Base-by-base conservation (phyloP, 805 yeast species). In the Debaryomyces tyrocola region DNA sequence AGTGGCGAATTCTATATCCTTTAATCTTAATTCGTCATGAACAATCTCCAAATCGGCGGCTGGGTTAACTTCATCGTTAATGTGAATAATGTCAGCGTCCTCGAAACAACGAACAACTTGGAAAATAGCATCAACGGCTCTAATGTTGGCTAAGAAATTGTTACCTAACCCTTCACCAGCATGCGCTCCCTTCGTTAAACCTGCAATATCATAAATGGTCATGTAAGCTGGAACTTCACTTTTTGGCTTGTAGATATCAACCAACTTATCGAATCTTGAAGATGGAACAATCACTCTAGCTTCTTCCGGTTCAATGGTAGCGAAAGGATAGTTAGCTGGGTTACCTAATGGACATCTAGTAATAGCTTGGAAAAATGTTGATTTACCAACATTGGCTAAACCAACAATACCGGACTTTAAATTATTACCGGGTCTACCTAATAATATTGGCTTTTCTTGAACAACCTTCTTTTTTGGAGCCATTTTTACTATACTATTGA, bases 121-220 rank as follows among this genome's bases (percentile, higher is more conserved):
- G 75, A 87, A 94, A 55, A 94, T 85, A 52, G 97, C 96, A 79
- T 94, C 99, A 47, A 94, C 99, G 41, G 96, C 94, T 73, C 98
- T 83, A 61, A 94, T 94, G 69, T 94, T 91, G 57, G 96, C 85
- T 74, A 94, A 82, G 80, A 94, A 94, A 53, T 96, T 96, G 70
- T 94, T 94, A 64, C 99, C 99, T 56, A 94, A 82, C 67, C 99
- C 99, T 73, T 90, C 97, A 69, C 98, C 98, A 45, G 87, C 85
- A 50, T 90, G 83, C 33, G 98, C 97, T 73, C 97, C 97, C 73
- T 89, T 89, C 55, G 98, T 92, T 66, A 94, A 79, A 69, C 99
- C 99, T 49, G 99, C 99, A 71, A 94, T 94, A 74, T 94, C 99
- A 63, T 88, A 90, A 48, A 94, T 83, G 48, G 97, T 92, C 69